A percentile compares a stretch with the other conserved stretches of the same genome.
phyloP scores from a whole-genome alignment of 768 basidiomycete genomes.

The Termitomyces sp. region DNA sequence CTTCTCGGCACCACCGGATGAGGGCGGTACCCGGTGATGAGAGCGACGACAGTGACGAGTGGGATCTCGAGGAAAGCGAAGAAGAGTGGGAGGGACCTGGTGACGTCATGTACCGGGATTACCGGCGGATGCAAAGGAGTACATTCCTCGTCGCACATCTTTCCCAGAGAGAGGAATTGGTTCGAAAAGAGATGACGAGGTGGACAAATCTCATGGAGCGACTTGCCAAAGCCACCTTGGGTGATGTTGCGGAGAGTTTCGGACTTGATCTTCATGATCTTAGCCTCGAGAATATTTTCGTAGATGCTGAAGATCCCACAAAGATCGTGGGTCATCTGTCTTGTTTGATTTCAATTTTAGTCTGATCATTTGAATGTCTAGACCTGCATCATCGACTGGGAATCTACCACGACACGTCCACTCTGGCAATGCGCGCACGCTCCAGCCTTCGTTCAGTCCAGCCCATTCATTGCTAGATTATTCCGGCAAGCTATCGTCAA shows the following conservation, averaged over 20 bases:
- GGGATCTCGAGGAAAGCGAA: constrained; percentile 76
- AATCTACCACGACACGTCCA: constrained; percentile 84
- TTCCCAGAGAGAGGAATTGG: constrained; percentile 56
- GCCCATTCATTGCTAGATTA: constrained; percentile 66
- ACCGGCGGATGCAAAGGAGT: constrained; percentile 74
- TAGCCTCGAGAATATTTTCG: constrained; percentile 82
- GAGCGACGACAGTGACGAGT: constrained; percentile 77
- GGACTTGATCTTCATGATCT: constrained; percentile 84
- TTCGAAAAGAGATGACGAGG: constrained; percentile 66
- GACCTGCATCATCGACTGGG: constrained; percentile 91
- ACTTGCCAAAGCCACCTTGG: constrained; percentile 32
- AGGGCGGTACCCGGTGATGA: constrained; percentile 68
- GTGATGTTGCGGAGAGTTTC: constrained; percentile 50
- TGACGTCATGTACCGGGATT: constrained; percentile 78
- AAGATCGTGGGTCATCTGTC: constrained; percentile 58
- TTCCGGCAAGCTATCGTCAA: constrained; percentile 64
- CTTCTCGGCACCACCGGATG: constrained; percentile 68
- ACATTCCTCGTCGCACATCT: constrained; percentile 78
- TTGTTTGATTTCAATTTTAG: neutral
- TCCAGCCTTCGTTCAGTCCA: constrained; percentile 76
- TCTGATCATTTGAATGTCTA: constrained; percentile 27
- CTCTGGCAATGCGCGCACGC: constrained; percentile 85
- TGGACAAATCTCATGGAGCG: constrained; percentile 70
- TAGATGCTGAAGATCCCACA: constrained; percentile 63
- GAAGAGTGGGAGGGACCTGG: constrained; percentile 79